Evolutionary conservation across 2,329 filamentous ascomycete genomes (phyloP).

Genomic region (Rhynchosporium agropyri): DNA sequence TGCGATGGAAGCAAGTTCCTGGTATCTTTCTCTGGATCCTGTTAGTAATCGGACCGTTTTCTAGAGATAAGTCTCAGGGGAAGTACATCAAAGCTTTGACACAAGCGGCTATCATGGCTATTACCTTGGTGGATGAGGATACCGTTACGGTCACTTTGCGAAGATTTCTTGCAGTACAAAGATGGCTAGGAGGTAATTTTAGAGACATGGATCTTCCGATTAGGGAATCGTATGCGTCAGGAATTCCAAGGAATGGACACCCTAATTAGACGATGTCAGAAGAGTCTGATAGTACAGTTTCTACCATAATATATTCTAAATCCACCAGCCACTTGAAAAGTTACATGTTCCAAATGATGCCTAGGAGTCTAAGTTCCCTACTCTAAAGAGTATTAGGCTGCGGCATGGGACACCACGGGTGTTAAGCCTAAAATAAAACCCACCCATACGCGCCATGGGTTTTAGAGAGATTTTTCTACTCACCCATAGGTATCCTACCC

Average conservation of each 20-base stretch:
- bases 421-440: no score
- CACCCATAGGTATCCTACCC: no score
- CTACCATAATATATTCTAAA: background rate
- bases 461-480: no score
- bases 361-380: no score
- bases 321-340: background rate
- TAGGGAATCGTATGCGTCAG: background rate
- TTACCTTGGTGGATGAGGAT: constrained; percentile 40
- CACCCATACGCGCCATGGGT: no score
- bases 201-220: background rate
- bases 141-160: constrained; percentile 38
- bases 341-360: background rate
- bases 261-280: constrained; percentile 4
- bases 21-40: constrained; percentile 43
- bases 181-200: constrained; percentile 35
- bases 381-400: no score
- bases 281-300: background rate
- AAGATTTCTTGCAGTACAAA: constrained; percentile 40
- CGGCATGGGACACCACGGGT: no score
- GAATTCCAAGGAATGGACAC: background rate
- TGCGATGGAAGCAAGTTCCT: constrained; percentile 41
- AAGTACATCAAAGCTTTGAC: constrained; percentile 42
- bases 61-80: constrained; percentile 35
- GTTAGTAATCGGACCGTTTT: constrained; percentile 37
- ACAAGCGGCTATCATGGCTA: constrained; percentile 38